These are phyloP conservation scores for Epichloe glyceriae DNA, from an alignment of 2,329 filamentous ascomycete genomes.

Conservation along the genomic window DNA sequence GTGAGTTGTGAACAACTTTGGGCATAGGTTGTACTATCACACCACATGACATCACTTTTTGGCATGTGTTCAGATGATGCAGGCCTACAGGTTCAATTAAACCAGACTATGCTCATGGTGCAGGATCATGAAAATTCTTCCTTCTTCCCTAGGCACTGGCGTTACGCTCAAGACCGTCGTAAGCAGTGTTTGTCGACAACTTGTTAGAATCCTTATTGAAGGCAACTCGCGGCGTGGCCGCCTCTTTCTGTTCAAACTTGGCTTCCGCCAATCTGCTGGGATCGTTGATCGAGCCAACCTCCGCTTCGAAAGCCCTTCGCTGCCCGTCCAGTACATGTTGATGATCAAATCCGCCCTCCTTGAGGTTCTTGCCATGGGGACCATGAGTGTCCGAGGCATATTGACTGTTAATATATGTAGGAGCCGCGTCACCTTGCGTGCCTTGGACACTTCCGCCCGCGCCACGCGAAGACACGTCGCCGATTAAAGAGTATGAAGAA, in stretches of 20 bases:
- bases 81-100: neutral
- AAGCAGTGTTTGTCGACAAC: slow-evolving; percentile 15
- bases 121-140: neutral
- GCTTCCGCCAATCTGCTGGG: slow-evolving; percentile 32
- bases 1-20: too few species aligned
- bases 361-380: slow-evolving; percentile 31
- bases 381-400: slow-evolving; percentile 18
- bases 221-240: slow-evolving; percentile 12
- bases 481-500: slow-evolving; percentile 9
- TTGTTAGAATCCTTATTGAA: slow-evolving; percentile 14
- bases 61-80: neutral
- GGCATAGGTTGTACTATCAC: too few species aligned
- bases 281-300: slow-evolving; percentile 35
- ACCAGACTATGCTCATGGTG: neutral
- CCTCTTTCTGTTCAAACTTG: slow-evolving; percentile 21
- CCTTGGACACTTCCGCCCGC: slow-evolving; percentile 3
- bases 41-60: neutral
- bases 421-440: slow-evolving; percentile 17
- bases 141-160: neutral
- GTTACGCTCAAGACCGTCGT: slow-evolving; percentile 17
- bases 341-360: slow-evolving; percentile 24
- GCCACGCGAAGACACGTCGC: slow-evolving; percentile 27
- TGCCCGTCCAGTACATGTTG: slow-evolving; percentile 22
- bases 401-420: slow-evolving; percentile 25
- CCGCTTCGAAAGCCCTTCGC: slow-evolving; percentile 25